A percentile compares a stretch with the other conserved stretches of the same genome.
Evolutionary conservation across 2,329 filamentous ascomycete species (phyloP).

Genomic region (Colletotrichum graminicola): DNA sequence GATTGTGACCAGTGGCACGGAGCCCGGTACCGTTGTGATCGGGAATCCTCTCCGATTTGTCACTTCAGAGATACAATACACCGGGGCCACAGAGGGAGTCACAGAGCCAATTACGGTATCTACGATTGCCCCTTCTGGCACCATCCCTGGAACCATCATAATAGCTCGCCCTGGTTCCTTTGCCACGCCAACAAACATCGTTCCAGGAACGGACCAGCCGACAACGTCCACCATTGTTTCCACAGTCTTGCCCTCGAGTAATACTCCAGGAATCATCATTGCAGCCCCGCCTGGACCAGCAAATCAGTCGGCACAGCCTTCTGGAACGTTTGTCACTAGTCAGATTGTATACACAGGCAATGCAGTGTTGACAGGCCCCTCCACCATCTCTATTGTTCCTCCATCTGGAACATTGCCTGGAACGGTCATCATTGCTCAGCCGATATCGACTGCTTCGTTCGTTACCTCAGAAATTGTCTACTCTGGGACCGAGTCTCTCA

Average conservation of each 20-base stretch:
- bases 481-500: background rate
- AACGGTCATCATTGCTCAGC: background rate
- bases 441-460: background rate
- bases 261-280: constrained; percentile 29
- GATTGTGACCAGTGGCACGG: constrained; percentile 18
- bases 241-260: constrained; percentile 16
- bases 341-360: background rate
- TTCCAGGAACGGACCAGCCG: background rate
- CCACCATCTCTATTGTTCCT: background rate
- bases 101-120: background rate
- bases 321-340: background rate
- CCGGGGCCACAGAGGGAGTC: background rate
- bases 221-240: constrained; percentile 9
- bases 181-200: background rate
- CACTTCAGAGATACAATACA: constrained; percentile 9
- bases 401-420: background rate
- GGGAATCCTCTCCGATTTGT: background rate
- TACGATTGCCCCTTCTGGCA: constrained; percentile 2
- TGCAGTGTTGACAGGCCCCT: background rate
- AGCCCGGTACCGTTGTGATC: constrained; percentile 19
- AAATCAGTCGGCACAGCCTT: background rate
- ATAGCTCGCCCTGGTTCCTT: background rate
- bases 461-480: background rate
- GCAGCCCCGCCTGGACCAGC: background rate
- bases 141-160: background rate